These are phyloP conservation scores for Phytophthora sp. DNA, from an alignment of 352 stramenopile species.

Conservation along the genomic window DNA sequence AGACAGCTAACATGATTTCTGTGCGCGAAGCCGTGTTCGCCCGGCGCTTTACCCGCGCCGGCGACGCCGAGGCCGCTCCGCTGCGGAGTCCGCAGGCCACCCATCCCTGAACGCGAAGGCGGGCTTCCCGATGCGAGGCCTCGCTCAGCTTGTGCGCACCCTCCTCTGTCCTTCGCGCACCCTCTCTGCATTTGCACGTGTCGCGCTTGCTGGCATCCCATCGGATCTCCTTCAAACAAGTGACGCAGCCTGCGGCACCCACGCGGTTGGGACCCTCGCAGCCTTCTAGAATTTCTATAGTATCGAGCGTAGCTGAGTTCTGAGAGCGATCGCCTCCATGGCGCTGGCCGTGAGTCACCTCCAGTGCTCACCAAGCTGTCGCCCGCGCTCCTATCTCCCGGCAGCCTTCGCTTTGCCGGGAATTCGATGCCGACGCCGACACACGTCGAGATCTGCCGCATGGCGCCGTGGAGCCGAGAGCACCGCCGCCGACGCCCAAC, in stretches of 20 bases:
- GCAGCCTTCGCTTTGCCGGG: background rate
- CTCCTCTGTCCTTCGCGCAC: conserved; percentile 19
- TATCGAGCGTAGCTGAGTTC: too few relatives aligned
- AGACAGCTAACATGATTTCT: conserved; percentile 7
- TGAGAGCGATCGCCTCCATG: too few relatives aligned
- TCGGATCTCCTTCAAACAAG: conserved; percentile 17
- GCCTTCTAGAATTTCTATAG: conserved; percentile 6
- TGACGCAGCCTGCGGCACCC: conserved; percentile 13
- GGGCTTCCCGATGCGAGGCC: conserved; percentile 8
- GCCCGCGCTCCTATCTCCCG: too few relatives aligned
- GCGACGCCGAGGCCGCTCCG: background rate
- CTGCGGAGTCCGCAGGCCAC: too few relatives aligned
- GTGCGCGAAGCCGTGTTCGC: conserved; percentile 25
- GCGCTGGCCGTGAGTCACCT: too few relatives aligned
- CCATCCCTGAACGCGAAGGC: conserved; percentile 8
- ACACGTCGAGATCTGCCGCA: background rate
- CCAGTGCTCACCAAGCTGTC: background rate
- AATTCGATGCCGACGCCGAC: too few relatives aligned
- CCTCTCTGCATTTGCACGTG: conserved; percentile 25
- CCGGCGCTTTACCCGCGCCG: background rate
- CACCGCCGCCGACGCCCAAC: too few relatives aligned
- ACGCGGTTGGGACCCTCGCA: conserved; percentile 12
- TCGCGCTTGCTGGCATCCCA: conserved; percentile 16
- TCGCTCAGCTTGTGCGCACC: conserved; percentile 1
- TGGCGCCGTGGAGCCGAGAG: too few relatives aligned